Evolutionary conservation across 2,329 filamentous ascomycete genomes (phyloP), one percentile per base, ranked within the genome.

Genomic region (Alternaria infectoria): DNA sequence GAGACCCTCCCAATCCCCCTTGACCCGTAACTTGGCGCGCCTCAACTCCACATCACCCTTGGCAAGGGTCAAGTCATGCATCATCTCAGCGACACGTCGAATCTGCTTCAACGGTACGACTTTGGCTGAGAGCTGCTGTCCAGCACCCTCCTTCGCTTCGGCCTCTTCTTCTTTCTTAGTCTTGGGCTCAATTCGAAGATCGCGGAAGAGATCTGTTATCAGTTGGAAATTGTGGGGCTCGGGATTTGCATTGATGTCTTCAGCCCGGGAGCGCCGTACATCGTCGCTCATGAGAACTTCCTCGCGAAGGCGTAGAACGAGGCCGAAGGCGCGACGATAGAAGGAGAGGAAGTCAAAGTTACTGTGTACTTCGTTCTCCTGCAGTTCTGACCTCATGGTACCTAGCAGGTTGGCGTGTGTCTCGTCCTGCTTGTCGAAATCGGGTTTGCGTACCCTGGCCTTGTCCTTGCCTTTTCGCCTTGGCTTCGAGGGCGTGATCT

Each of bases 281-380:
- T 25, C 47, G 7, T 49, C 30, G 26, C 69, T 57, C 21, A 57
- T 66, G 19, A 69, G 54, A 2, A 74, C 49, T 17, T 66, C 52
- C 5, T 23, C 17, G 3, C 69, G 62, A 10, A 72, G 57, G 15
- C 58, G 50, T 1, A 46, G 28, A 10, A 70, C n/a, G 15, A 69
- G 46, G 3, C 46, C 43, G 52, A 57, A 69, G 11, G 56, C 61
- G 12, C 70, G 66, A 2, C 69, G 67, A 52, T 66, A 72, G 55
- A 71, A 66, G 12, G 61, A 52, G 9, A 70, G 67, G 43, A 71
- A 70, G 46, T 74, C 70, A 59, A 72, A 74, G 47, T 63, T 59
- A 17, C 52, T 62, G 43, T 71, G 65, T 5, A 71, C 21, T 46
- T 74, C 69, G 11, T 65, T 43, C 6, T 54, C 55, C 25, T 57